Evolutionary conservation across 805 yeast genomes (phyloP), one percentile per base, ranked within the genome.

Genomic region (Monosporozyma unispora): DNA sequence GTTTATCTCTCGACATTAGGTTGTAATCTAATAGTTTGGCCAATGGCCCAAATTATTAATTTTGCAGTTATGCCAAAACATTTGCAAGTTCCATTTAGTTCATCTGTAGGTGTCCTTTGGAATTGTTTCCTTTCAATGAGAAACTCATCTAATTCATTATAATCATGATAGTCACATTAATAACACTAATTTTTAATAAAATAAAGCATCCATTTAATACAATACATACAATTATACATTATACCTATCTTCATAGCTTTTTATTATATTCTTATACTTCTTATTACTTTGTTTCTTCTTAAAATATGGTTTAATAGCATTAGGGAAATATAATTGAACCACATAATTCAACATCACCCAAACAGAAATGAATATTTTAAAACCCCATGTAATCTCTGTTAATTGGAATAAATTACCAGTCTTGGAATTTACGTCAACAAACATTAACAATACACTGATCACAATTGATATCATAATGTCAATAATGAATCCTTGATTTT

Each of bases 81-180:
- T 52, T 77, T 81, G 56, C 98, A 91, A 66, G 95, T 91, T 4
- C 96, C 97, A 0, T 91, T 93, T 64, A 82, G 95, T 49, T 84
- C 93, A 8, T 72, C 86, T 18, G 72, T 93, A 5, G 91, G 96
- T 27, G 95, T 91, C 18, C 70, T 91, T 35, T 91, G 99, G 98
- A 91, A 93, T 63, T 89, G 96, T 48, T 90, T 85, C 69, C 70
- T 91, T 46, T 88, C 96, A 0, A 80, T 87, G 77, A 74, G 86
- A 59, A 87, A 87, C 57, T 82, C 87, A 3, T 67, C 74, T 1
- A 61, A 61, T 44, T 57, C 58, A n/a, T 28, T 45, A 33, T 47
- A 31, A 46, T 14, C 5, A 16, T n/a, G 10, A 44, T 16, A 8
- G 6, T 22, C 10, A 22, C 28, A 35, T 39, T 19, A 16, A 27